Evolutionary conservation across 108 stramenopile genomes (phyloP).

Genomic region (Nitzschia sp.): DNA sequence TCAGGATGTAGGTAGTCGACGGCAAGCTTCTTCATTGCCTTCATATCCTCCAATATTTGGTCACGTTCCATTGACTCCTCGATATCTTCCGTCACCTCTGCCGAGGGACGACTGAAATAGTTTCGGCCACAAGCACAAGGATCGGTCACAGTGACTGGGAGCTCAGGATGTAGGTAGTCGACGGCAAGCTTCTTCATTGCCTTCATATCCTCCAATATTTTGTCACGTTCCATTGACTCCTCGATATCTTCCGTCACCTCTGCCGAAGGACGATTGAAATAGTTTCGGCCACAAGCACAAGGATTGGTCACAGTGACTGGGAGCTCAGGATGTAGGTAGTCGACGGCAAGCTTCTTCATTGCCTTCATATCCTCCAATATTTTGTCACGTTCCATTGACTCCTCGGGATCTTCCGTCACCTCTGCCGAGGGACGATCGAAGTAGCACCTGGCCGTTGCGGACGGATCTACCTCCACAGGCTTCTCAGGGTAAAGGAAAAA

Average conservation of each 20-base stretch:
- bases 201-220: conserved; percentile 21
- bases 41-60: conserved; percentile 51
- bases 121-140: conserved; percentile 44
- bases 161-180: conserved; percentile 37
- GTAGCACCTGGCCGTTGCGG: conserved; percentile 47
- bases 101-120: conserved; percentile 60
- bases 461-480: conserved; percentile 41
- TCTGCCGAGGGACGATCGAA: conserved; percentile 44
- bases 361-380: conserved; percentile 52
- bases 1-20: conserved; percentile 39
- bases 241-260: conserved; percentile 2
- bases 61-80: conserved; percentile 52
- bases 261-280: conserved; percentile 60
- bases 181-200: conserved; percentile 21
- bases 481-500: conserved; percentile 66
- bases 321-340: conserved; percentile 39
- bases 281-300: conserved; percentile 48
- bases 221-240: conserved; percentile 10
- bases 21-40: conserved; percentile 42
- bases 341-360: conserved; percentile 39
- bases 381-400: conserved; percentile 47
- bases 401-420: conserved; percentile 35
- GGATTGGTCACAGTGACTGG: conserved; percentile 30
- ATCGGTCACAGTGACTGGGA: conserved; percentile 28
- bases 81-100: conserved; percentile 13